phyloP scores from a whole-genome alignment of 106 monocot genomes.

The Dactylorhiza incarnata region DNA sequence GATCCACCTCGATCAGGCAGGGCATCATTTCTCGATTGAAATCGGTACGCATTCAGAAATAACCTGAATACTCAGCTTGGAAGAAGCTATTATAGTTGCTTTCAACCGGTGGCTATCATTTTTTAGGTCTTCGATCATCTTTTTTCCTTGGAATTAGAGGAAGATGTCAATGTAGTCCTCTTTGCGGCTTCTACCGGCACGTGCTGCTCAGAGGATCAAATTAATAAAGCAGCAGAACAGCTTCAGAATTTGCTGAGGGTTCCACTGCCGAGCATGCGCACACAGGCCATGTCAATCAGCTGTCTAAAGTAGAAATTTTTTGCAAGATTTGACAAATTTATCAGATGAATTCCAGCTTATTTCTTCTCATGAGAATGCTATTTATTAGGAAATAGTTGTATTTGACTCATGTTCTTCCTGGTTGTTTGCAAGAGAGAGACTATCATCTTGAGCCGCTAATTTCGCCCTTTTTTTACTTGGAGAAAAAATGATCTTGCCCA shows the following conservation, averaged over 20 bases:
- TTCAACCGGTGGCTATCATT: neutral
- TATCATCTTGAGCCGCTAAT: too few relatives aligned
- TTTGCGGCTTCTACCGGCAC: constrained; percentile 38
- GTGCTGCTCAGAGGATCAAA: constrained; percentile 14
- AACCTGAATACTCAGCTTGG: neutral
- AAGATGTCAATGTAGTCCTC: constrained; percentile 85
- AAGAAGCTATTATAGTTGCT: neutral
- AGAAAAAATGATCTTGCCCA: too few relatives aligned
- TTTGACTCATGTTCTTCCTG: too few relatives aligned
- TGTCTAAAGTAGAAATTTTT: constrained; percentile 31
- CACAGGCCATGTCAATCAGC: constrained; percentile 30
- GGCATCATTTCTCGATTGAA: constrained; percentile 58
- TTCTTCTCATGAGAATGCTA: neutral
- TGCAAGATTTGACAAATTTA: neutral
- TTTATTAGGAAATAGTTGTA: neutral
- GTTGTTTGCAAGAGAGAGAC: too few relatives aligned
- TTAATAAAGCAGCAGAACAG: constrained; percentile 17
- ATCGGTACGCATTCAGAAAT: constrained; percentile 30
- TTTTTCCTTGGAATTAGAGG: constrained; percentile 74
- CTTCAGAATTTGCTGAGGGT: constrained; percentile 44
- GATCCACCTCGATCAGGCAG: constrained; percentile 55
- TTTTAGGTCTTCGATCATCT: constrained; percentile 63
- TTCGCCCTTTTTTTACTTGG: too few relatives aligned
- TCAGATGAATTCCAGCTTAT: neutral
- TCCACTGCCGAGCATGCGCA: constrained; percentile 22